These are phyloP conservation scores for Trichoderma polysporum DNA, from an alignment of 2,329 filamentous ascomycete species.

Conservation along the genomic window DNA sequence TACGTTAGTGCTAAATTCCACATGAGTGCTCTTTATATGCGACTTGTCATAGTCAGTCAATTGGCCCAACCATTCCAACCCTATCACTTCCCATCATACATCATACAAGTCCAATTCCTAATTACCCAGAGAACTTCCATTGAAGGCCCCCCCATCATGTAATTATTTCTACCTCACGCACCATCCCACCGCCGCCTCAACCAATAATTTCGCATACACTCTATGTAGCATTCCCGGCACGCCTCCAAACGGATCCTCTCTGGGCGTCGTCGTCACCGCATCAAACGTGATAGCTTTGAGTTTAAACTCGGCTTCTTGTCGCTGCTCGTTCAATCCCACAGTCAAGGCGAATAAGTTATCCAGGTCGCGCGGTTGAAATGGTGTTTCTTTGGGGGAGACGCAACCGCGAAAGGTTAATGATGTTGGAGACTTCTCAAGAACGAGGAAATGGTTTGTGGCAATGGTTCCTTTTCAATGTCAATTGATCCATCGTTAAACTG, in stretches of 20 bases:
- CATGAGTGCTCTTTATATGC: too few species aligned
- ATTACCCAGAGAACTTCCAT: background rate
- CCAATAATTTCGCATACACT: background rate
- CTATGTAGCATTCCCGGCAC: background rate
- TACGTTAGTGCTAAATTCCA: too few species aligned
- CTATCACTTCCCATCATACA: background rate
- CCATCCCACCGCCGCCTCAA: background rate
- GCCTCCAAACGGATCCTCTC: background rate
- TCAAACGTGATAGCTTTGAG: background rate
- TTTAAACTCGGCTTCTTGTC: background rate
- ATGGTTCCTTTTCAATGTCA: background rate
- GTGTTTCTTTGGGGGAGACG: background rate
- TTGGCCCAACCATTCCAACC: background rate
- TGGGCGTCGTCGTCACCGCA: background rate
- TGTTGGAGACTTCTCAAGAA: background rate
- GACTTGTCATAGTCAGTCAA: too few species aligned
- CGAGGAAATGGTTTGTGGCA: background rate
- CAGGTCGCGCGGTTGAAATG: background rate
- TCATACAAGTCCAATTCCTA: background rate
- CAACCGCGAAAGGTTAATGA: background rate
- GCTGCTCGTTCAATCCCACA: background rate
- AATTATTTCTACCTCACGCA: background rate
- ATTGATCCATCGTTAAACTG: background rate
- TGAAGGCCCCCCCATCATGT: background rate
- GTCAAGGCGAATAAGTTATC: background rate